Evolutionary conservation across 345 rosid species (phyloP).

Genomic region (Salix viminalis): DNA sequence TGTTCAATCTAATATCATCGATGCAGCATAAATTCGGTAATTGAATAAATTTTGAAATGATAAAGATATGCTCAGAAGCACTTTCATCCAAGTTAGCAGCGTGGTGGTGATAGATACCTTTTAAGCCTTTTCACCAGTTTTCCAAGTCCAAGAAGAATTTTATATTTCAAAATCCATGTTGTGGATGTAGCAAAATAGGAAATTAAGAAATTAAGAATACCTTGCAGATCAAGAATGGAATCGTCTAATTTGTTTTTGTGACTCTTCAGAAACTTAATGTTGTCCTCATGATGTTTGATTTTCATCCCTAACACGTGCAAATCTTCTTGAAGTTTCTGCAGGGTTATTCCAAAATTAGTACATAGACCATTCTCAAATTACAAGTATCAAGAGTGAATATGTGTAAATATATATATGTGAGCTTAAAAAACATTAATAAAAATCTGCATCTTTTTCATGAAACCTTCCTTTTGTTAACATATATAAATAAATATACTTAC

Average conservation of each 20-base stretch:
- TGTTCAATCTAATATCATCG: background rate
- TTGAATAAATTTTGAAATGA: background rate
- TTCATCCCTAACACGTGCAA: constrained; percentile 49
- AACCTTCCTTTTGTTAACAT: background rate
- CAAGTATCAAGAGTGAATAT: background rate
- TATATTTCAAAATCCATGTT: background rate
- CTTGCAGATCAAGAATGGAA: constrained; percentile 58
- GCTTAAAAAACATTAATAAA: background rate
- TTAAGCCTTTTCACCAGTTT: background rate
- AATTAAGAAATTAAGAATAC: constrained; percentile 22
- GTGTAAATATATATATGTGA: background rate
- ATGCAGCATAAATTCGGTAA: background rate
- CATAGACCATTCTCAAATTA: background rate
- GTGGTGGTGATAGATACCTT: background rate
- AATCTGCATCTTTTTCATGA: background rate
- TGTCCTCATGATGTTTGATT: constrained; percentile 66
- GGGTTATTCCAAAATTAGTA: background rate
- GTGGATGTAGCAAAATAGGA: background rate
- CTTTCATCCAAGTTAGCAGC: background rate
- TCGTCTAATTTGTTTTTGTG: constrained; percentile 59
- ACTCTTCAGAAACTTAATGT: constrained; percentile 41
- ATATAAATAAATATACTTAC: background rate
- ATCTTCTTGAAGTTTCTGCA: constrained; percentile 72
- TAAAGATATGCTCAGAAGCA: background rate
- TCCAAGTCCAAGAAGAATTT: background rate